A percentile compares a stretch with the other conserved stretches of the same genome.
Conservation (phyloP, 768 basidiomycete genomes). For the Lanmaoa rubissima region DNA sequence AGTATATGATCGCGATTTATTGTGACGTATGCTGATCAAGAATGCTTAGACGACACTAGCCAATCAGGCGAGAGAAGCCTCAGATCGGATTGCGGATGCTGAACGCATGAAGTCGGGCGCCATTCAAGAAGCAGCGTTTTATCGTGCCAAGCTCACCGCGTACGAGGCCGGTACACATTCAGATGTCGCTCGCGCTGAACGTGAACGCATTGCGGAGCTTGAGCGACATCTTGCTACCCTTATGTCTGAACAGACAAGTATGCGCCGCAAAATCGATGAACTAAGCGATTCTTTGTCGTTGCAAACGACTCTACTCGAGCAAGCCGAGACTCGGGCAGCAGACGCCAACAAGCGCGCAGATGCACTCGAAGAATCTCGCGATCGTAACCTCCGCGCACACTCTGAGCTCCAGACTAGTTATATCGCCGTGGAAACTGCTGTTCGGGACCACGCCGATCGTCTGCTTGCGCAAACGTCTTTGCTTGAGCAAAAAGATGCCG, state of each 20-base stretch:
- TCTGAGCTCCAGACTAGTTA: conserved; percentile 68
- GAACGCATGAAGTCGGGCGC: conserved; percentile 77
- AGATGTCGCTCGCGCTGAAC: conserved; percentile 71
- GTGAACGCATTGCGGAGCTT: conserved; percentile 71
- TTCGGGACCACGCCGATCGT: conserved; percentile 76
- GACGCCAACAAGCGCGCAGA: conserved; percentile 80
- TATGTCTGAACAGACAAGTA: conserved; percentile 58
- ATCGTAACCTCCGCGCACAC: conserved; percentile 60
- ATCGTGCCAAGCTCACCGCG: conserved; percentile 91
- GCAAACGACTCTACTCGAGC: conserved; percentile 74
- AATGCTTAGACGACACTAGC: conserved; percentile 59
- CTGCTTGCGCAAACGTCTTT: conserved; percentile 71
- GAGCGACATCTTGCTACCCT: conserved; percentile 67
- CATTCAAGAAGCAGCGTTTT: conserved; percentile 91
- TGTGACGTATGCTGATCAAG: conserved; percentile 8
- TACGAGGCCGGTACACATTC: conserved; percentile 66
- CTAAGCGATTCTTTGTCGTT: conserved; percentile 70
- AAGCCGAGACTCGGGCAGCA: conserved; percentile 73
- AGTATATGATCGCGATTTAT: neutral
- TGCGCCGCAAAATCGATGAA: conserved; percentile 72
- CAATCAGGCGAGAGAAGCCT: conserved; percentile 73
- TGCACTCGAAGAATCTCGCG: conserved; percentile 65
- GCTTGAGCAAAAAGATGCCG: conserved; percentile 77
- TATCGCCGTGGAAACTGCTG: conserved; percentile 53
- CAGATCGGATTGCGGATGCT: conserved; percentile 75